Evolutionary conservation across 257 asterid genomes (phyloP).

Genomic region (Marsdenia floribunda): DNA sequence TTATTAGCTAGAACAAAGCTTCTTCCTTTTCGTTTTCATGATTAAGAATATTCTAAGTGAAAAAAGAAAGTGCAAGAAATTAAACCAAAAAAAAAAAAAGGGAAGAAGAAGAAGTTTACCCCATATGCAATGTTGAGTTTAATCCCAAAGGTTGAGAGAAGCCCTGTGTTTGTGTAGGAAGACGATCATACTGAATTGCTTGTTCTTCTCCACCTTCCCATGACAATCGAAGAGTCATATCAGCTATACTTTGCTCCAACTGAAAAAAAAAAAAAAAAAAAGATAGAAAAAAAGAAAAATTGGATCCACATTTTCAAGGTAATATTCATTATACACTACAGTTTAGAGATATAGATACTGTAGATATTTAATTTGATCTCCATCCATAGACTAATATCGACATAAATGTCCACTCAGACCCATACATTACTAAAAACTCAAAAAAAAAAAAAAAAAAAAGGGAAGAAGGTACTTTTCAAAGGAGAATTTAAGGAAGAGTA

Average conservation of each 20-base stretch:
- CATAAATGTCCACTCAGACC: not conserved
- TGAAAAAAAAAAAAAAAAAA: not conserved
- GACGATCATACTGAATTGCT: not conserved
- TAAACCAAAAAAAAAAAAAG: not conserved
- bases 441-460: too few species aligned
- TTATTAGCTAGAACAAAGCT: too few species aligned
- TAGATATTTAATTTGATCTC: not conserved
- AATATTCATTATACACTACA: not conserved
- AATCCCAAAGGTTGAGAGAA: conserved; percentile 21
- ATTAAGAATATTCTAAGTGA: too few species aligned
- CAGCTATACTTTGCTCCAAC: conserved; percentile 20
- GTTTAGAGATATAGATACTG: not conserved
- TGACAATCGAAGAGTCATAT: conserved; percentile 8
- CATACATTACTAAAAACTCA: too few species aligned
- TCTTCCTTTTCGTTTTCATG: too few species aligned
- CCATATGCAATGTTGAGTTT: conserved; percentile 17
- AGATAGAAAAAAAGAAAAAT: not conserved
- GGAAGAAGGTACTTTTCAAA: too few species aligned
- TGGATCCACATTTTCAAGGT: not conserved
- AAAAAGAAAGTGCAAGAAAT: not conserved
- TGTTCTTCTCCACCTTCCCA: conserved; percentile 23
- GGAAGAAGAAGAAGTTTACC: too few species aligned
- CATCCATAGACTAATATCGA: too few species aligned
- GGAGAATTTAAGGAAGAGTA: not conserved
- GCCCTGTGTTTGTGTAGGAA: conserved; percentile 19